phyloP scores from a whole-genome alignment of 768 basidiomycete species.

The Boletus pseudopeckii region DNA sequence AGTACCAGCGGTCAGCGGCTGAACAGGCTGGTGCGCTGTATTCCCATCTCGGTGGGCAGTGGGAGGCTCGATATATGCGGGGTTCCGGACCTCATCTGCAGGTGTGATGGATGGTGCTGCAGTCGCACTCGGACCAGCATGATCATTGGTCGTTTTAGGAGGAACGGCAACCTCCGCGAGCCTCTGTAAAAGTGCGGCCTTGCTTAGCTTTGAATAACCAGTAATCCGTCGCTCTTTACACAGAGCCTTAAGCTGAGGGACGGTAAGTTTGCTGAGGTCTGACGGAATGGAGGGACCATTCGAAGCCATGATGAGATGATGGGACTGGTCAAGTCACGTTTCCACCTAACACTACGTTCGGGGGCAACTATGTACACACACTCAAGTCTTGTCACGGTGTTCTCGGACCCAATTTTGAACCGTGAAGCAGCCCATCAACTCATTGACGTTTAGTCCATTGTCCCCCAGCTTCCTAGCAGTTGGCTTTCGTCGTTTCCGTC shows the following conservation, averaged over 20 bases:
- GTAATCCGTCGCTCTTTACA: conserved; percentile 61
- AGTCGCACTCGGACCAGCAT: neutral
- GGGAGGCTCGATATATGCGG: neutral
- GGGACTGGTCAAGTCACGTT: neutral
- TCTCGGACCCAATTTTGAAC: conserved; percentile 15
- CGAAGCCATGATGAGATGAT: conserved; percentile 9
- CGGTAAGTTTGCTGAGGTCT: conserved; percentile 43
- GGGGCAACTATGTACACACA: neutral
- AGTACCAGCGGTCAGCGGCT: neutral
- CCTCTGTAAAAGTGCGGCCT: conserved; percentile 54
- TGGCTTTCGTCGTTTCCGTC: conserved; percentile 16
- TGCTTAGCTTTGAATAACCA: conserved; percentile 67
- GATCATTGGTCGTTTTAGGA: neutral
- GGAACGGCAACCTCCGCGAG: conserved; percentile 19
- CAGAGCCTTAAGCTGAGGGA: conserved; percentile 60
- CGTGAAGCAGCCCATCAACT: conserved; percentile 18
- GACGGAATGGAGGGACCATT: neutral
- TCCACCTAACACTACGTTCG: neutral
- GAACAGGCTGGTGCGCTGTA: neutral
- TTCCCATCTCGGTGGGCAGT: neutral
- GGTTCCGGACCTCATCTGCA: neutral
- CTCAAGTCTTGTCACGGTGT: conserved; percentile 4
- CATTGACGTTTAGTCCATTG: conserved; percentile 8
- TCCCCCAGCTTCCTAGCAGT: conserved; percentile 12
- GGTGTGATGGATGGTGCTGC: neutral